Conservation (phyloP, 148 eudicot species). For the Camellia lanceoleosa region DNA sequence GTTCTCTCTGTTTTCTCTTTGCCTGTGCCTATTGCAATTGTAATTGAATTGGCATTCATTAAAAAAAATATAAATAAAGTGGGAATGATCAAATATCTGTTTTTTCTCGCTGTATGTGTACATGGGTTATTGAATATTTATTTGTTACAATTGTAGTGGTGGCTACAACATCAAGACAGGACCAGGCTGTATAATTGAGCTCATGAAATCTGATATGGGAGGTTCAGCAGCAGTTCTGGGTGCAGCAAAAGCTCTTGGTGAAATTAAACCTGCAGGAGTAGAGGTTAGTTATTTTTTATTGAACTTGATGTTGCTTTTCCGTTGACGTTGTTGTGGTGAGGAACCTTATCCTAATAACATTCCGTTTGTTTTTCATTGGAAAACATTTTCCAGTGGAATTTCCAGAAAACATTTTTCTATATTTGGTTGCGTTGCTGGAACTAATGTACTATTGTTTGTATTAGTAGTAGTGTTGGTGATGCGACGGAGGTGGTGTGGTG, state of each 20-base stretch:
- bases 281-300: slow-evolving; percentile 52
- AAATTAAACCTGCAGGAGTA: slow-evolving; percentile 94
- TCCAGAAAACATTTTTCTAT: too few relatives aligned
- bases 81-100: neutral
- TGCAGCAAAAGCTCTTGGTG: slow-evolving; percentile 98
- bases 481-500: too few relatives aligned
- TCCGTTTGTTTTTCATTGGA: too few relatives aligned
- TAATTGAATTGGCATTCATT: neutral
- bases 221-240: slow-evolving; percentile 98
- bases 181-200: slow-evolving; percentile 85
- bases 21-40: neutral
- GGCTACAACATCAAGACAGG: slow-evolving; percentile 99
- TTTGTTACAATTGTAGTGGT: slow-evolving; percentile 54
- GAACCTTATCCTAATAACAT: neutral
- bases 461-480: too few relatives aligned
- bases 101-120: slow-evolving; percentile 3
- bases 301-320: neutral
- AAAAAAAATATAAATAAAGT: neutral
- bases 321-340: neutral
- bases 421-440: too few relatives aligned
- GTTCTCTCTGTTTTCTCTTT: neutral
- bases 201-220: slow-evolving; percentile 98
- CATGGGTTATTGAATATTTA: slow-evolving; percentile 4
- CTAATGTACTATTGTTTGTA: too few relatives aligned
- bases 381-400: too few relatives aligned